These are phyloP conservation scores for Wallemia hederae DNA, from an alignment of 1,284 basidiomycete species.

Conservation along the genomic window DNA sequence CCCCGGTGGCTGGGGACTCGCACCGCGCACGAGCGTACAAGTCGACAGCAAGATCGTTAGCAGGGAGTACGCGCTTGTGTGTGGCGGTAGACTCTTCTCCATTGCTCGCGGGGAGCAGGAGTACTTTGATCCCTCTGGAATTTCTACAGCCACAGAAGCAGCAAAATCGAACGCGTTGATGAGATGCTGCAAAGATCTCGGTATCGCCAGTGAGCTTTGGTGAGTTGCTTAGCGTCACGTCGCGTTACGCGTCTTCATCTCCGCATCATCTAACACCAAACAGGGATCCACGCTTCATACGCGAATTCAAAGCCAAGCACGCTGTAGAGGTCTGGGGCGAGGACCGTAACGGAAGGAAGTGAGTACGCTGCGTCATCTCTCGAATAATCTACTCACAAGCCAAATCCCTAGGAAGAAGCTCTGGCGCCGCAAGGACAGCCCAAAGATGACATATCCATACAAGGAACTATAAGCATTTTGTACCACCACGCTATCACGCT, in stretches of 20 bases:
- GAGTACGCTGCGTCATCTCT: constrained; percentile 13
- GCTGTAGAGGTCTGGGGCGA: constrained; percentile 66
- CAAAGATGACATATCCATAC: constrained; percentile 13
- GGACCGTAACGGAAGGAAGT: constrained; percentile 70
- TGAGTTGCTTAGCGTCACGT: constrained; percentile 15
- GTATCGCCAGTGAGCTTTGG: constrained; percentile 89
- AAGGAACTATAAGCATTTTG: constrained; percentile 9
- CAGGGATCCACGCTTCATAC: constrained; percentile 85
- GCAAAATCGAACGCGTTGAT: constrained; percentile 92
- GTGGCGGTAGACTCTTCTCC: constrained; percentile 60
- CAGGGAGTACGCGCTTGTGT: constrained; percentile 80
- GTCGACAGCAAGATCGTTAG: constrained; percentile 69
- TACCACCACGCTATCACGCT: not conserved
- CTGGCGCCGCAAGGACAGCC: constrained; percentile 14
- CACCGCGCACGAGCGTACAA: constrained; percentile 70
- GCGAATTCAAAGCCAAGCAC: constrained; percentile 61
- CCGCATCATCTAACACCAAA: not conserved
- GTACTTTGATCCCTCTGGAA: constrained; percentile 71
- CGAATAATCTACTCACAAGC: not conserved
- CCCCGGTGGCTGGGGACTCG: constrained; percentile 88
- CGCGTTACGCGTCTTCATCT: not conserved
- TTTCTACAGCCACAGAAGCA: constrained; percentile 78
- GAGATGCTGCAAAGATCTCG: constrained; percentile 92
- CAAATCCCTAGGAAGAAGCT: constrained; percentile 10
- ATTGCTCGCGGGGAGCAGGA: constrained; percentile 89